A percentile compares a stretch with the other conserved stretches of the same genome.
Conservation (phyloP, 2,329 filamentous ascomycete species). For the Fusarium denticulatum region DNA sequence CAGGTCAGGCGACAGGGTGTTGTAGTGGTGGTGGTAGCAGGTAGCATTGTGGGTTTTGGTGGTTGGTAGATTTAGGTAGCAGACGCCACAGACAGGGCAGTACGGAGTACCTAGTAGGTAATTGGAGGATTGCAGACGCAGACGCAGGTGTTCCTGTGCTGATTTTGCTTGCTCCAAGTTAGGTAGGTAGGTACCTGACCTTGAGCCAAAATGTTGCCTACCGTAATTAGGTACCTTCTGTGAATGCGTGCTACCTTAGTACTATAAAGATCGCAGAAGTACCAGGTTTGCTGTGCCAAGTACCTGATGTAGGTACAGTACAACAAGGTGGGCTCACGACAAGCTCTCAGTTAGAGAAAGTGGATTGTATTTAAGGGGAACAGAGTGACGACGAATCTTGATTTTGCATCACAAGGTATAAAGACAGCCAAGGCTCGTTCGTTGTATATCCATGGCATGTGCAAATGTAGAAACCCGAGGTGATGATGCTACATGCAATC, state of each 20-base stretch:
- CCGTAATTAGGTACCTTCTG: background rate
- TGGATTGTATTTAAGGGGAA: conserved; percentile 3
- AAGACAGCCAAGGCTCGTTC: conserved; percentile 1
- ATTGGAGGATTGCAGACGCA: conserved; percentile 6
- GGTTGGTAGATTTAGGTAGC: conserved; percentile 22
- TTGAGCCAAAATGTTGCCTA: background rate
- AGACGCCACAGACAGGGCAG: conserved; percentile 27
- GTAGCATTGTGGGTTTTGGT: conserved; percentile 20
- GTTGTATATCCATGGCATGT: conserved; percentile 16
- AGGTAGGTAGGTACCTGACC: background rate
- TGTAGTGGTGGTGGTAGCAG: conserved; percentile 1
- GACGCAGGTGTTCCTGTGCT: background rate
- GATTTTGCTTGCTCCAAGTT: background rate
- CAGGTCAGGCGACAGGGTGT: conserved; percentile 40
- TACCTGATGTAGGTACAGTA: conserved; percentile 18
- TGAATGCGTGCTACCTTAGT: background rate
- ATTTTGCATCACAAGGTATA: background rate
- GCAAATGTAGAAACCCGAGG: conserved; percentile 16
- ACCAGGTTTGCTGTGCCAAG: background rate
- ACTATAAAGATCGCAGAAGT: background rate
- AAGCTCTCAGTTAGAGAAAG: conserved; percentile 14
- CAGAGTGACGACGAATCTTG: background rate
- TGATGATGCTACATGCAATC: conserved; percentile 7
- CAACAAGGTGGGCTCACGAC: conserved; percentile 10
- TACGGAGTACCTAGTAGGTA: background rate